phyloP scores from a whole-genome alignment of 2,329 filamentous ascomycete species.

The Calonectria hongkongensis region DNA sequence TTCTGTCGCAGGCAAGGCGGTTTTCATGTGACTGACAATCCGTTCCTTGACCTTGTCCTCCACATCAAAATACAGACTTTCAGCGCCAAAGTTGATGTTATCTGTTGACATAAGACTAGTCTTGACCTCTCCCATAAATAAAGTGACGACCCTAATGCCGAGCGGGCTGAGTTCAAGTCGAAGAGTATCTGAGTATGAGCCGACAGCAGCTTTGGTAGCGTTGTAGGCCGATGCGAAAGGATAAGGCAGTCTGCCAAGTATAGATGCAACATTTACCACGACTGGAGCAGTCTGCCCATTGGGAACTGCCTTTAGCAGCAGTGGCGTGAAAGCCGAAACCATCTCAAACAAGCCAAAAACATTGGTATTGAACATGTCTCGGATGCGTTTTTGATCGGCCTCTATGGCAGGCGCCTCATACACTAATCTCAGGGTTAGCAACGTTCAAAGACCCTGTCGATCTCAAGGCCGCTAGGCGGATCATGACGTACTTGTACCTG shows the following conservation, averaged over 20 bases:
- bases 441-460: not conserved
- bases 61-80: slow-evolving; percentile 28
- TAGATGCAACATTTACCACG: slow-evolving; percentile 38
- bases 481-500: slow-evolving; percentile 18
- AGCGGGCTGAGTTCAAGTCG: slow-evolving; percentile 34
- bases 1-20: slow-evolving; percentile 8
- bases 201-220: slow-evolving; percentile 37
- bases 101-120: slow-evolving; percentile 33
- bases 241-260: slow-evolving; percentile 34
- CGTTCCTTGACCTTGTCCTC: slow-evolving; percentile 27
- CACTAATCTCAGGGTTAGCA: slow-evolving; percentile 25
- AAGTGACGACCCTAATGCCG: slow-evolving; percentile 38
- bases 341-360: slow-evolving; percentile 43
- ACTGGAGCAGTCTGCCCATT: slow-evolving; percentile 20
- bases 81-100: slow-evolving; percentile 24
- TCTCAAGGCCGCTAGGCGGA: no score
- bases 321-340: slow-evolving; percentile 38
- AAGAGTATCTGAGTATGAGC: slow-evolving; percentile 39
- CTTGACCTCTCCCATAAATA: slow-evolving; percentile 41
- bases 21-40: slow-evolving; percentile 10
- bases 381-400: slow-evolving; percentile 33
- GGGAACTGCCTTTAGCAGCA: slow-evolving; percentile 36
- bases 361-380: slow-evolving; percentile 41
- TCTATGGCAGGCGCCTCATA: slow-evolving; percentile 41
- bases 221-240: slow-evolving; percentile 32